Conservation (phyloP, 2,329 filamentous ascomycete genomes). For the Raffaelea arxii region DNA sequence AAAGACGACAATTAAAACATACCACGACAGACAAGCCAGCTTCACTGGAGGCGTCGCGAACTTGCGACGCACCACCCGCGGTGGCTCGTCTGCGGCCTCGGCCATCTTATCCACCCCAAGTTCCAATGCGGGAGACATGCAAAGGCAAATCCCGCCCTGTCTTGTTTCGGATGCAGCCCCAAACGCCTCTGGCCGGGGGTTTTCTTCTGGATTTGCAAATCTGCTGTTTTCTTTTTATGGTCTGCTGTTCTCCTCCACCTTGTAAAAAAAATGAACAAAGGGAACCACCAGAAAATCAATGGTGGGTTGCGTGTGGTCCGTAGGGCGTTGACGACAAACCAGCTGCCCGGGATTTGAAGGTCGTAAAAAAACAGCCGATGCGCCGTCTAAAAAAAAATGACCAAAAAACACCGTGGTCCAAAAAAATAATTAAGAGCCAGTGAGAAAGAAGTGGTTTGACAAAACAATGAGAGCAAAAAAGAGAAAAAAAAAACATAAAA, state of each 20-base stretch:
- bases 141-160: no score
- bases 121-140: not conserved
- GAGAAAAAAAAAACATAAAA: not conserved
- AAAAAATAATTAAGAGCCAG: not conserved
- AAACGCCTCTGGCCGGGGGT: no score
- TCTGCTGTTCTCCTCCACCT: no score
- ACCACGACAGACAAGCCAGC: conserved; percentile 40
- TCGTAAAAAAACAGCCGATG: not conserved
- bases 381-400: not conserved
- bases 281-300: no score
- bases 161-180: no score
- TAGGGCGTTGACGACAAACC: no score
- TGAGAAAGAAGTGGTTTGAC: not conserved
- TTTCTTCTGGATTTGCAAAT: no score
- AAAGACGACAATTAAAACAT: no score
- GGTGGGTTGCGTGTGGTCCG: no score
- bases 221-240: no score
- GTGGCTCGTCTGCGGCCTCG: conserved; percentile 5
- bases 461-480: not conserved
- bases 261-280: no score
- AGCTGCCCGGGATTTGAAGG: not conserved
- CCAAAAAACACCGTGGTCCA: no score
- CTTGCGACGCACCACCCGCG: conserved; percentile 18
- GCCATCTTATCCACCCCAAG: conserved; percentile 4
- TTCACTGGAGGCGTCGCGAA: conserved; percentile 39